These are phyloP conservation scores for Malus domestica DNA, from an alignment of 306 rosid species.

Conservation along the genomic window DNA sequence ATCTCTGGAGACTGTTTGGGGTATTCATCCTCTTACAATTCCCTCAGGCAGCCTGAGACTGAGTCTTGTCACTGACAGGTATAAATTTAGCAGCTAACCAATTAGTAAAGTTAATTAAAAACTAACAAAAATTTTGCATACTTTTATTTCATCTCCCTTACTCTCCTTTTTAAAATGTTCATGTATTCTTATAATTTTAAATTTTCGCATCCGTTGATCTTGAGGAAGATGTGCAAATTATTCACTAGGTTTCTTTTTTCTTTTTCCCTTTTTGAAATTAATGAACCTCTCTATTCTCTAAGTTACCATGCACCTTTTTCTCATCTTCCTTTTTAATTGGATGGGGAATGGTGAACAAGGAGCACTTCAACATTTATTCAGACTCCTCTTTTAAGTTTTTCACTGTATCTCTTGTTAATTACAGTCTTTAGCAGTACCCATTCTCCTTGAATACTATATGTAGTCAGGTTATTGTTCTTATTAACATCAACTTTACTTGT, in stretches of 20 bases:
- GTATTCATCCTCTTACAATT: constrained; percentile 78
- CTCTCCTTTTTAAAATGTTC: not conserved
- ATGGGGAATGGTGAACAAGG: not conserved
- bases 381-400: not conserved
- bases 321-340: constrained; percentile 12
- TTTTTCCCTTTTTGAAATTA: not conserved
- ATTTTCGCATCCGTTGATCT: not conserved
- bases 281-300: not conserved
- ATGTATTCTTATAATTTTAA: too few species aligned
- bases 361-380: not conserved
- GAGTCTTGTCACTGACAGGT: constrained; percentile 82
- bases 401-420: not conserved
- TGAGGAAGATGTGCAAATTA: not conserved
- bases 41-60: constrained; percentile 65
- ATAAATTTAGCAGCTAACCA: not conserved
- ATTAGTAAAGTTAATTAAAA: not conserved
- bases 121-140: not conserved
- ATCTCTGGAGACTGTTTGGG: constrained; percentile 67
- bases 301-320: not conserved
- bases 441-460: not conserved
- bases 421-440: not conserved
- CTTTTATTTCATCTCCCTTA: not conserved
- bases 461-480: not conserved
- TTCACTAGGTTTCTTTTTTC: not conserved
- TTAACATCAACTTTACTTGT: constrained; percentile 10